Conservation (phyloP, 495 filamentous ascomycete genomes). For the Aspergillus panamensis region DNA sequence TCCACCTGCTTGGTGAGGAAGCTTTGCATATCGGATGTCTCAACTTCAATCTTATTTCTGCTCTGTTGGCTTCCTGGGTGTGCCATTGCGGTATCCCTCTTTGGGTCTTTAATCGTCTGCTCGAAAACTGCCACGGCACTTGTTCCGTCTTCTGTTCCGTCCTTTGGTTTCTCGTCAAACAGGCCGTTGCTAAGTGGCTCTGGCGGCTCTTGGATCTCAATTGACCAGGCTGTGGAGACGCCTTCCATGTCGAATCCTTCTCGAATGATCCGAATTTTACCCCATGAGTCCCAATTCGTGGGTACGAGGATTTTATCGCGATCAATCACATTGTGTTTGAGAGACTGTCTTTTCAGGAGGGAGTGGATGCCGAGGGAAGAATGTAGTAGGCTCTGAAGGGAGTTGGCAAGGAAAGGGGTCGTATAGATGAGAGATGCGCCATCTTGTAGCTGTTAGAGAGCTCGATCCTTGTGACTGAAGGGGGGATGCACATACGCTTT, state of each 20-base stretch:
- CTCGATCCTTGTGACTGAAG: too few species aligned
- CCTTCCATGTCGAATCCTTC: conserved; percentile 92
- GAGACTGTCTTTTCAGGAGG: conserved; percentile 71
- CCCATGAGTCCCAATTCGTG: conserved; percentile 98
- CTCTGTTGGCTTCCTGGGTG: conserved; percentile 43
- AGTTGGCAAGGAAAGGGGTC: conserved; percentile 71
- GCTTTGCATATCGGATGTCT: conserved; percentile 70
- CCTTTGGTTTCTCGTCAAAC: conserved; percentile 19
- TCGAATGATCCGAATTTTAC: conserved; percentile 89
- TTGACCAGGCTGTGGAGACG: conserved; percentile 76
- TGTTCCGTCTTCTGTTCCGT: conserved; percentile 38
- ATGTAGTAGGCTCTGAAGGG: conserved; percentile 77
- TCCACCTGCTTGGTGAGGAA: conserved; percentile 75
- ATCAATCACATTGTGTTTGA: conserved; percentile 95
- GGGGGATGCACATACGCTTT: conserved; percentile 68
- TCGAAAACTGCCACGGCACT: conserved; percentile 72
- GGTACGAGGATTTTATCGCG: conserved; percentile 92
- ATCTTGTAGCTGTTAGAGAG: conserved; percentile 51
- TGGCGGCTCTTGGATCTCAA: conserved; percentile 65
- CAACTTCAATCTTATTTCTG: conserved; percentile 56
- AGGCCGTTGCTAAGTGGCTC: conserved; percentile 30
- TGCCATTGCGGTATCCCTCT: conserved; percentile 53
- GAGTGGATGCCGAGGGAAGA: conserved; percentile 87
- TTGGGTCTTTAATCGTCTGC: conserved; percentile 70
- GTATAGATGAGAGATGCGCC: conserved; percentile 91